Conservation (phyloP, 257 asterid genomes). For the Scutellaria barbata region DNA sequence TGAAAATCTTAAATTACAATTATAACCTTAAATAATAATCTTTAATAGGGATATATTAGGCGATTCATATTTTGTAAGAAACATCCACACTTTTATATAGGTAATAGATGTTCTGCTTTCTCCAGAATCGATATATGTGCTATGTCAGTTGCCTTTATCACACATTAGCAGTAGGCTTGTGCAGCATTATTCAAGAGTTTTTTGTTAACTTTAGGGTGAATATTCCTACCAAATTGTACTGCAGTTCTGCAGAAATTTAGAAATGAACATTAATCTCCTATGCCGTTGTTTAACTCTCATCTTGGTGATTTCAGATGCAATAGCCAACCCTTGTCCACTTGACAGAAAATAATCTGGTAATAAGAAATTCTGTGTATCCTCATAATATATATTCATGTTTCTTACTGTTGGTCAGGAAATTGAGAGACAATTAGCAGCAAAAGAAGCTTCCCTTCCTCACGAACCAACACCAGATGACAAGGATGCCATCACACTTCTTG, state of each 20-base stretch:
- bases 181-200: not conserved
- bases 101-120: constrained; percentile 5
- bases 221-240: not conserved
- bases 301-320: not conserved
- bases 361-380: constrained; percentile 3
- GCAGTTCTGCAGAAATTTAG: constrained; percentile 1
- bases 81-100: too few relatives aligned
- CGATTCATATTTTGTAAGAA: too few relatives aligned
- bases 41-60: too few relatives aligned
- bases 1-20: too few relatives aligned
- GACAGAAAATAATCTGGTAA: constrained; percentile 19
- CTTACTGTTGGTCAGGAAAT: constrained; percentile 58
- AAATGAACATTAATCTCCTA: not conserved
- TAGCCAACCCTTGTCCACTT: not conserved
- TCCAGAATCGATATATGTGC: not conserved
- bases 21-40: too few relatives aligned
- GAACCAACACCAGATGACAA: constrained; percentile 85
- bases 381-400: constrained; percentile 13
- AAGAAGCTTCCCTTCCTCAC: constrained; percentile 91
- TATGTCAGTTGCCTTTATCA: not conserved
- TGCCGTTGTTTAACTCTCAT: not conserved
- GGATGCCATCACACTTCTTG: constrained; percentile 86
- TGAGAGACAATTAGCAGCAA: constrained; percentile 84
- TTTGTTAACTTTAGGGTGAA: not conserved
- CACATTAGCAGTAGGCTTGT: not conserved